Evolutionary conservation across 345 rosid genomes (phyloP), one percentile per base, ranked within the genome.

Genomic region (Dipteronia sinensis): DNA sequence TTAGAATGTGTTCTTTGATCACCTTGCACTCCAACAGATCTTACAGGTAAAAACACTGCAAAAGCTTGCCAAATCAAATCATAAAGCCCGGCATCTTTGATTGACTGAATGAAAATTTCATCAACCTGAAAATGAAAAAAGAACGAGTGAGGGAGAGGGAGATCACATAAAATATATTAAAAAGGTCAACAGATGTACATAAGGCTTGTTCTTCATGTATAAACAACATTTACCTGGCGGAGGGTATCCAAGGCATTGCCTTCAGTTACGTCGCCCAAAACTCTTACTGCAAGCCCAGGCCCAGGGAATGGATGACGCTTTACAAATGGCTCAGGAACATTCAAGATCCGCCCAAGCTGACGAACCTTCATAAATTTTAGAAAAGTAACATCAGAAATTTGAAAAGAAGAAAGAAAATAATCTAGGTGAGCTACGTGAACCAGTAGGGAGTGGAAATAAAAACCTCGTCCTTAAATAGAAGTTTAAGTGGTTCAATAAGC

Each of bases 241-340:
- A 97, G 94, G 80, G 93, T 83, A 56, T 97, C 98, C 17, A 97
- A 88, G 22, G 98, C 93, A 81, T 89, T 89, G 86, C 93, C 94
- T 86, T 93, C 86, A 70, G 99, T 97, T 40, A 91, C 95, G 75
- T 97, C 99, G 0, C 98, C 99, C 77, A 94, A 84, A 78, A 97
- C 91, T 80, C 99, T 88, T 59, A 97, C 98, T 0, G 99, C 98
- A 70, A 97, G 98, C 70, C 98, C 99, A 80, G 99, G 99, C 47
- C 99, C 98, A 1, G 98, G 99, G 82, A 97, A 97, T 25, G 98
- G 99, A 65, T 97, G 99, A 10, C 97, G 97, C 89, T 92, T 94
- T 69, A 96, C 77, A 83, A 96, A 96, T 71, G 85, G 94, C 77
- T 81, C 93, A 0, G 98, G 98, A 76, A 94, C 98, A 67, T 88